Evolutionary conservation across 2,329 filamentous ascomycete species (phyloP).

Genomic region (Exophiala aquamarina): DNA sequence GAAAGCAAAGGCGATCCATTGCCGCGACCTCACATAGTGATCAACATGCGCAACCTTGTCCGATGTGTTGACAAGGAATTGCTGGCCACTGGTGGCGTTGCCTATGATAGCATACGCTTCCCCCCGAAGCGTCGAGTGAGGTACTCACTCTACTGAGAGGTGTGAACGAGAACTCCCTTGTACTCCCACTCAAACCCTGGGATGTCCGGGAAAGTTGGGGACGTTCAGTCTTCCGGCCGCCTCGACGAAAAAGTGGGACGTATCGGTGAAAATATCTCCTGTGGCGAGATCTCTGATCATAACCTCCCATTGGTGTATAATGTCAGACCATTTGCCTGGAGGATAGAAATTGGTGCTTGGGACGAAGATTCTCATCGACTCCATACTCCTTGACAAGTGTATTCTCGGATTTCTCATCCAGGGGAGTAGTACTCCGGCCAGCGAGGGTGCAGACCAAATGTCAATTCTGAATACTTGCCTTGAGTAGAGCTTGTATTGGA

Average conservation of each 20-base stretch:
- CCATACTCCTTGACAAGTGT: constrained; percentile 20
- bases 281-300: constrained; percentile 3
- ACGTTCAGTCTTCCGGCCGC: constrained; percentile 60
- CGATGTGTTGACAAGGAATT: neutral
- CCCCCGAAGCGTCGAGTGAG: constrained; percentile 44
- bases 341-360: constrained; percentile 18
- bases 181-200: constrained; percentile 27
- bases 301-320: constrained; percentile 1
- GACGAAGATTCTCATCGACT: constrained; percentile 22
- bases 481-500: too few relatives aligned
- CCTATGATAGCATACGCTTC: neutral
- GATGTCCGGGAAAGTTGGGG: constrained; percentile 40
- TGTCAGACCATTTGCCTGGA: constrained; percentile 16
- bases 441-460: constrained; percentile 44
- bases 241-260: constrained; percentile 52
- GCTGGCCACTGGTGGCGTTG: neutral
- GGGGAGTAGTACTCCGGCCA: constrained; percentile 27
- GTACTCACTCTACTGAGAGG: constrained; percentile 43
- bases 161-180: constrained; percentile 31
- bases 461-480: constrained; percentile 38
- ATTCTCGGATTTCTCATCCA: constrained; percentile 19
- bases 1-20: constrained; percentile 1
- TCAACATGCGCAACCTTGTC: neutral
- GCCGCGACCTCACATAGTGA: constrained; percentile 2
- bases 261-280: constrained; percentile 1